Percentiles rank a stretch among this genome's conserved stretches.
Evolutionary conservation across 1,139 yeast genomes (phyloP).

Genomic region (Nakaseomyces kungkrabaensis): DNA sequence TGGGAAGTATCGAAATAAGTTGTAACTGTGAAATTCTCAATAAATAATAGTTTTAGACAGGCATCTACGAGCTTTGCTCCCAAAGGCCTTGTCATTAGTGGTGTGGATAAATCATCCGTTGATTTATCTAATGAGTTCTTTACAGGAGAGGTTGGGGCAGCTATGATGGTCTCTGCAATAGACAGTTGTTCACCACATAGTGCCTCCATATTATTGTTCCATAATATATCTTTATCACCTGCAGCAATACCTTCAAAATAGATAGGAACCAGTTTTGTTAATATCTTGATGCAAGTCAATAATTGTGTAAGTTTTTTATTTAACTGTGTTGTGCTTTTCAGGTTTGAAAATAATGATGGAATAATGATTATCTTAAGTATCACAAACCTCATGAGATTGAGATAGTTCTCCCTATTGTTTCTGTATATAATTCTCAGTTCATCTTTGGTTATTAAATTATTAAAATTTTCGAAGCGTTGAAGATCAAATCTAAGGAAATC

Average conservation of each 20-base stretch:
- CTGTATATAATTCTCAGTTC: slow-evolving; percentile 57
- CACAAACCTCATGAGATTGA: slow-evolving; percentile 41
- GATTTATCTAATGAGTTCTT: background rate
- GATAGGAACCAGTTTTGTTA: slow-evolving; percentile 60
- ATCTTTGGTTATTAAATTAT: slow-evolving; percentile 40
- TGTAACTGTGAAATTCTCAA: slow-evolving; percentile 44
- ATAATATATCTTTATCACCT: background rate
- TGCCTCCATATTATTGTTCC: slow-evolving; percentile 1
- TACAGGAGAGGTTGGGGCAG: background rate
- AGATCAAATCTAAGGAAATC: slow-evolving; percentile 1
- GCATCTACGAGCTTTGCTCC: slow-evolving; percentile 43
- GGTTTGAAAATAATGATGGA: background rate
- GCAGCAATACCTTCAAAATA: slow-evolving; percentile 38
- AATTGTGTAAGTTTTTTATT: slow-evolving; percentile 18
- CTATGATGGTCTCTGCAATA: background rate
- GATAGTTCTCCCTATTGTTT: slow-evolving; percentile 46
- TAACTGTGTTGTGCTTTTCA: slow-evolving; percentile 5
- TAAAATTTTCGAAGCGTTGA: slow-evolving; percentile 13
- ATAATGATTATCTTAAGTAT: slow-evolving; percentile 9
- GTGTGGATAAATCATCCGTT: background rate
- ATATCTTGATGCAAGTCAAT: slow-evolving; percentile 53
- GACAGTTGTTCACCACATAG: slow-evolving; percentile 1
- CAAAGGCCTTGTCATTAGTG: slow-evolving; percentile 28
- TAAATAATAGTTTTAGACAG: slow-evolving; percentile 46
- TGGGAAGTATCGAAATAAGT: slow-evolving; percentile 25